phyloP scores from a whole-genome alignment of 306 rosid species.

The Pyrus communis region DNA sequence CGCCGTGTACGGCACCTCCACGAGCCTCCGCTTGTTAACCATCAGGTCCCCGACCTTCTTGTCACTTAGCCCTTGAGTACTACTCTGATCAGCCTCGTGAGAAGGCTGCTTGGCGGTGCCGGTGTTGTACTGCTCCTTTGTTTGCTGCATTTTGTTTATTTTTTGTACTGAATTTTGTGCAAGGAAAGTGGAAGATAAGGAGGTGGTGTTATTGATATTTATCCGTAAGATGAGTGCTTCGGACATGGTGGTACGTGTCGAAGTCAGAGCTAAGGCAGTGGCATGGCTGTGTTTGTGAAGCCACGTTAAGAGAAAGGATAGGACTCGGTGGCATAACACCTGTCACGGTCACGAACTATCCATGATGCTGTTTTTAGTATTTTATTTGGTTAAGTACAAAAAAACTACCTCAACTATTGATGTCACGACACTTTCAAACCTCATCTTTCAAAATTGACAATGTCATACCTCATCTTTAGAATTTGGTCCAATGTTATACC shows the following conservation, averaged over 20 bases:
- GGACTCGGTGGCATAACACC: neutral
- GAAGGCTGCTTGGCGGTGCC: slow-evolving; percentile 5
- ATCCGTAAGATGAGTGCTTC: neutral
- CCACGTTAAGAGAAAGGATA: neutral
- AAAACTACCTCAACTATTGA: too few species aligned
- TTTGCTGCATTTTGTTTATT: slow-evolving; percentile 25
- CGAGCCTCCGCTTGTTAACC: slow-evolving; percentile 53
- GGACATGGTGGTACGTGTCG: neutral
- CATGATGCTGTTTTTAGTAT: too few species aligned
- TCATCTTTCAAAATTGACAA: too few species aligned
- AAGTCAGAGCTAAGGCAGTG: neutral
- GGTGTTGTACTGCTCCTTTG: neutral
- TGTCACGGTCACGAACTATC: too few species aligned
- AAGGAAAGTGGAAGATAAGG: neutral
- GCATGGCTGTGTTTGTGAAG: neutral
- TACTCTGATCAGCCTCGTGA: slow-evolving; percentile 8
- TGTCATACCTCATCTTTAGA: too few species aligned
- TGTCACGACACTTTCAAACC: too few species aligned
- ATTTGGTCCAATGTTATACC: too few species aligned
- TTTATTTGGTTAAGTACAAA: too few species aligned
- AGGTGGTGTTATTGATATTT: neutral
- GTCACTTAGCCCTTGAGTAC: slow-evolving; percentile 19
- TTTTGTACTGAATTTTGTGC: neutral
- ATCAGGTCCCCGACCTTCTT: slow-evolving; percentile 55
- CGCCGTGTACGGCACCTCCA: slow-evolving; percentile 88